Conservation (phyloP, 2,329 filamentous ascomycete species). For the Xylariaceae sp. region DNA sequence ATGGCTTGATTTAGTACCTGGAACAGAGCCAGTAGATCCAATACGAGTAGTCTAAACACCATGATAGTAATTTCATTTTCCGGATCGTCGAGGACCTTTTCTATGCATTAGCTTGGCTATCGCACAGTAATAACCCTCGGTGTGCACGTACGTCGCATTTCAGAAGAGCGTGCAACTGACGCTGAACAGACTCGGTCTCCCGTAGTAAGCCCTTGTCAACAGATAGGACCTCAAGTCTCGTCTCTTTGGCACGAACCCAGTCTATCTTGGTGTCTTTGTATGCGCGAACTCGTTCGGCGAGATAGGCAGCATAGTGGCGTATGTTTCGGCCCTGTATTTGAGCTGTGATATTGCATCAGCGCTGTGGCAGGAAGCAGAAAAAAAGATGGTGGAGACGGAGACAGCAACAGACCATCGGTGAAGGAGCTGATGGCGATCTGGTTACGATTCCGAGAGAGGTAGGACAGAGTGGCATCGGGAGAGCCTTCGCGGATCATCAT, state of each 20-base stretch:
- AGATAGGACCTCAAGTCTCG: slow-evolving; percentile 75
- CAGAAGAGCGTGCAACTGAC: slow-evolving; percentile 78
- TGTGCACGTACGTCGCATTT: slow-evolving; percentile 74
- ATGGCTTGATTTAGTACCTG: slow-evolving; percentile 95
- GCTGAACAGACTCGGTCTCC: slow-evolving; percentile 87
- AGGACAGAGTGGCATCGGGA: slow-evolving; percentile 80
- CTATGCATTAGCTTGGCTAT: slow-evolving; percentile 12
- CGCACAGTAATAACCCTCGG: slow-evolving; percentile 4
- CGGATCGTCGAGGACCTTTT: slow-evolving; percentile 77
- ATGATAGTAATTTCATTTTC: slow-evolving; percentile 97
- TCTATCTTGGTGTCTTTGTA: slow-evolving; percentile 83
- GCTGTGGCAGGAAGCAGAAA: not conserved
- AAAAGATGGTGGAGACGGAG: not conserved
- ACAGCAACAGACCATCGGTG: slow-evolving; percentile 69
- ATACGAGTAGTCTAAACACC: slow-evolving; percentile 84
- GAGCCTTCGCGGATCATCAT: slow-evolving; percentile 96
- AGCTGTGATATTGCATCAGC: slow-evolving; percentile 49
- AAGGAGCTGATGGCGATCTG: slow-evolving; percentile 85
- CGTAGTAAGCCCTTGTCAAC: slow-evolving; percentile 90
- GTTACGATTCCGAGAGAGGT: slow-evolving; percentile 76
- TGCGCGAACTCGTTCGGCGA: slow-evolving; percentile 75
- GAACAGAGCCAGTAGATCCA: slow-evolving; percentile 86
- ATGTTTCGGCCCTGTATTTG: slow-evolving; percentile 96
- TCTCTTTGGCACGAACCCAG: slow-evolving; percentile 80
- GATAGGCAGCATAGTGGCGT: slow-evolving; percentile 82